Conservation (phyloP, 345 rosid species). For the Corchorus olitorius region DNA sequence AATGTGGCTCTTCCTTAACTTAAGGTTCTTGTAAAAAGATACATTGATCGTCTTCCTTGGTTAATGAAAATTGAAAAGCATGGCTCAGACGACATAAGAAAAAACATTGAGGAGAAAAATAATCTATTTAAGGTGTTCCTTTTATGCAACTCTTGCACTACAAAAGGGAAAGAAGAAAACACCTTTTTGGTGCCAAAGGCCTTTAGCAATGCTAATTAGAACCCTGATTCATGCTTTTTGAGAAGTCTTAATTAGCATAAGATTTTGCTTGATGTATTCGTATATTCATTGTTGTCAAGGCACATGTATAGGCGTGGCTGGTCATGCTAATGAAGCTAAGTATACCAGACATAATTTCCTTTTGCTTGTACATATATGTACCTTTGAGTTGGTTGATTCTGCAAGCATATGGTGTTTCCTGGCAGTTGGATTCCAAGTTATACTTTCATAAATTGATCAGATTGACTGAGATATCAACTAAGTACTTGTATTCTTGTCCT, state of each 20-base stretch:
- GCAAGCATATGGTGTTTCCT: not conserved
- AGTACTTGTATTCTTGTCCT: not conserved
- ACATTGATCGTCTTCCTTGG: not conserved
- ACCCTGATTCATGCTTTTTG: too few species aligned
- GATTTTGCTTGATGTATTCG: too few species aligned
- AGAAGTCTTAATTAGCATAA: too few species aligned
- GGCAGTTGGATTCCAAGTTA: not conserved
- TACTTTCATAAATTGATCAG: not conserved
- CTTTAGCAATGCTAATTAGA: too few species aligned
- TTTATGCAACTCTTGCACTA: not conserved
- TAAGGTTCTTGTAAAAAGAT: not conserved
- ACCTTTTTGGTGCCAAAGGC: not conserved
- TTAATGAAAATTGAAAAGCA: too few species aligned
- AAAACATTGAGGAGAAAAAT: not conserved
- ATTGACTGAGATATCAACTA: not conserved
- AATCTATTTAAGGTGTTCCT: not conserved
- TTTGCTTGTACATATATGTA: not conserved
- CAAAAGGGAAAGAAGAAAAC: not conserved
- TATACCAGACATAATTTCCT: too few species aligned
- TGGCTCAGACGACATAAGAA: not conserved
- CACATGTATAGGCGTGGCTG: too few species aligned
- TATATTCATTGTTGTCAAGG: too few species aligned
- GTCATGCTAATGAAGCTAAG: too few species aligned
- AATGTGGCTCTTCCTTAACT: not conserved
- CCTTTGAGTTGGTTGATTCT: slow-evolving; percentile 4